A percentile compares a stretch with the other conserved stretches of the same genome.
Conservation (phyloP, 768 basidiomycete genomes). For the Termitomyces sp. region DNA sequence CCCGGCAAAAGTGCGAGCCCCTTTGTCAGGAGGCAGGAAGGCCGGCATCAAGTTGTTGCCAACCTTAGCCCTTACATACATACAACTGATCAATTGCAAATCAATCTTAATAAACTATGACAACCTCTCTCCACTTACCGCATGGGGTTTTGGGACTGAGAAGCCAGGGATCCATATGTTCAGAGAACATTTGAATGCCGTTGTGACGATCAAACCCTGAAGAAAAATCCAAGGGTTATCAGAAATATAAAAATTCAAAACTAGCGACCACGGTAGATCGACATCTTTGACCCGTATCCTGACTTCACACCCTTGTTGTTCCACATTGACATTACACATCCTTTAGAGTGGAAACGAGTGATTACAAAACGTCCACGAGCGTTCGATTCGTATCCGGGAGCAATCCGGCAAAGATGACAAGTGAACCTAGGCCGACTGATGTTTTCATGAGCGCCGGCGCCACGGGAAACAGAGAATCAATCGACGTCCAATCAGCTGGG, state of each 20-base stretch:
- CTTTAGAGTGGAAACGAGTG: background rate
- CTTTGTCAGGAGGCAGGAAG: background rate
- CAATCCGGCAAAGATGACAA: background rate
- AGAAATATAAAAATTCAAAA: background rate
- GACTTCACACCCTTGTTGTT: background rate
- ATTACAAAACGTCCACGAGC: background rate
- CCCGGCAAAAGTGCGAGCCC: background rate
- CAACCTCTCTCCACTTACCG: background rate
- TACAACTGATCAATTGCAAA: background rate
- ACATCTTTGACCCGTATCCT: background rate
- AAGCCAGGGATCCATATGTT: background rate
- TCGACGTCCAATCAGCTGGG: background rate
- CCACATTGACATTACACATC: background rate
- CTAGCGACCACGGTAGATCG: background rate
- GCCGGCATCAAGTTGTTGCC: background rate
- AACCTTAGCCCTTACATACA: background rate
- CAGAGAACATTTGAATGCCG: slow-evolving; percentile 1
- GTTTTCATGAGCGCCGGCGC: background rate
- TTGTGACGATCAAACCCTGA: slow-evolving; percentile 7
- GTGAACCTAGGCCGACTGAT: background rate
- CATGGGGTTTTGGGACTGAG: slow-evolving; percentile 5
- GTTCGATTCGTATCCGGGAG: background rate
- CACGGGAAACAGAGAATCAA: background rate
- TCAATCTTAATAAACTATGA: background rate
- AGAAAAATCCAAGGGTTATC: slow-evolving; percentile 1